Conservation (phyloP, 2,329 filamentous ascomycete species). For the Ophiostoma ulmi region DNA sequence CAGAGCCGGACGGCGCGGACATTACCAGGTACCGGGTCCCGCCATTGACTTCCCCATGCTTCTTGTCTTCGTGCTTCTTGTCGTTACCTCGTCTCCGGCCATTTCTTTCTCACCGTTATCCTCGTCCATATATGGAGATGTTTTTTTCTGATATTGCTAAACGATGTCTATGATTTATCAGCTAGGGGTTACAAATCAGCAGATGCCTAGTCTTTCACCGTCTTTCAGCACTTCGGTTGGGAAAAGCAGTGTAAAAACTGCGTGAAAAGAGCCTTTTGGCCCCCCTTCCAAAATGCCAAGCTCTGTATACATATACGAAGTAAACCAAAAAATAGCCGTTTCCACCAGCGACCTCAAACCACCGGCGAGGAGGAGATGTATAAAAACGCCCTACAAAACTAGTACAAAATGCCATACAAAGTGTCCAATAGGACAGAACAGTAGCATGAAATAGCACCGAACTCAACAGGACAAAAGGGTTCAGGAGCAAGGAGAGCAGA, state of each 20-base stretch:
- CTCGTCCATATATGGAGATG: not conserved
- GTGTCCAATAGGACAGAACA: not conserved
- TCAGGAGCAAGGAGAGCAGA: not conserved
- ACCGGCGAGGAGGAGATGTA: not conserved
- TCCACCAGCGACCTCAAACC: constrained; percentile 23
- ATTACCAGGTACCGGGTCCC: not conserved
- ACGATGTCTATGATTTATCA: not conserved
- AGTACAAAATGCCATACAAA: not conserved
- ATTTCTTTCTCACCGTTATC: not conserved
- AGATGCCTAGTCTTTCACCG: not conserved
- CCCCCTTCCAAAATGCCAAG: constrained; percentile 14
- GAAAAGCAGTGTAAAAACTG: not conserved
- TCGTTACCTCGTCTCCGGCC: not conserved
- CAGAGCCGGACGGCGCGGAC: not conserved
- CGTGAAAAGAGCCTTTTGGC: not conserved
- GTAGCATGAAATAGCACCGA: not conserved
- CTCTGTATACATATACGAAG: constrained; percentile 6
- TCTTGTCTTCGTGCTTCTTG: too few relatives aligned
- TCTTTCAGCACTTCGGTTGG: not conserved
- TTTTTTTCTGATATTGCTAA: not conserved
- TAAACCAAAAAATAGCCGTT: constrained; percentile 18
- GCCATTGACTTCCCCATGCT: not conserved
- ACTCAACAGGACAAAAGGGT: not conserved
- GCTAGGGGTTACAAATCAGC: not conserved
- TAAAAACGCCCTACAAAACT: not conserved